Evolutionary conservation across 495 filamentous ascomycete genomes (phyloP), one percentile per base, ranked within the genome.

Genomic region (Immersiella caudata): DNA sequence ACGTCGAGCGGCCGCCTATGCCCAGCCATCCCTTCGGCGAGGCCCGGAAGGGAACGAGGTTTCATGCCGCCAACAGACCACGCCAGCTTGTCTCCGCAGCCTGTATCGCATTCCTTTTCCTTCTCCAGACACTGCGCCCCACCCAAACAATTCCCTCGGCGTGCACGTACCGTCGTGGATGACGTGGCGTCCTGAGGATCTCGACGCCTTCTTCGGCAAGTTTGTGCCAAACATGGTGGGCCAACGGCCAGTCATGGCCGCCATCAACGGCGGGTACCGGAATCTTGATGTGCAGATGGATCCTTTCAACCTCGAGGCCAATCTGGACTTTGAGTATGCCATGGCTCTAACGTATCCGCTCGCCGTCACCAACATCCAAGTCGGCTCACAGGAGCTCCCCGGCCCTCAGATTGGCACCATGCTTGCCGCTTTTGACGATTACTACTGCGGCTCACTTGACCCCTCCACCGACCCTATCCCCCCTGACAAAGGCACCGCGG

Each of bases 231-330:
- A 16, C 21, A 4, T 57, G 21, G 18, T 27, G 7, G 54, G 54
- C 22, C 0, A 26, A 3, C 54, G 54, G 2, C 54, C 54, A 16
- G 9, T 7, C 8, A 36, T 36, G 26, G 0, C 40, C 27, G 24
- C 58, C 5, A 22, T 60, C 27, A 60, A 46, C 58, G 58, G 58
- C 27, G 27, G 58, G 27, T 60, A 35, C 20, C 14, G 18, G 14
- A 26, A 60, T 4, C 22, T 0, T 9, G 26, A 57, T 2, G 0
- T 26, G 8, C 11, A 25, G 12, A 5, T 16, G 8, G 11, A 14
- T 22, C 6, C 22, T 22, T 57, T 16, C 21, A 57, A 57, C 8
- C 24, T 27, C 24, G 54, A 29, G 54, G 12, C 21, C 24, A 27
- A 4, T 0, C 22, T 57, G 1, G 54, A 57, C 54, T 26, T 14